Conservation (phyloP, 2,329 filamentous ascomycete genomes). For the Orbilia oligospora region DNA sequence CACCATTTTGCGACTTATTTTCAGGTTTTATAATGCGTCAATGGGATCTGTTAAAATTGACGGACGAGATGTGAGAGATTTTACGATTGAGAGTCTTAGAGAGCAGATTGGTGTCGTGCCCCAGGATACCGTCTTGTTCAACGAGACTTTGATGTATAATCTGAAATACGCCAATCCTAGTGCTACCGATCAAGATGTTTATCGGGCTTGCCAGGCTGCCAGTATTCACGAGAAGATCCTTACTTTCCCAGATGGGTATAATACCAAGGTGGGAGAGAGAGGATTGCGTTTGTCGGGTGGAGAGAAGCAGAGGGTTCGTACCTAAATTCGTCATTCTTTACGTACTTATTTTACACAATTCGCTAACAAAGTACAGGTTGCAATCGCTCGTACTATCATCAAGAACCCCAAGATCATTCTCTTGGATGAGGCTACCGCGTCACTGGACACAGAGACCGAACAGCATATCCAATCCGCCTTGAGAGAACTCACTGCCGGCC, state of each 20-base stretch:
- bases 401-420: conserved; percentile 94
- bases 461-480: conserved; percentile 92
- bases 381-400: conserved; percentile 91
- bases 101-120: conserved; percentile 94
- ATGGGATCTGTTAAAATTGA: conserved; percentile 87
- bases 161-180: conserved; percentile 87
- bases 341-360: neutral
- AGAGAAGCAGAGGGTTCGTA: conserved; percentile 82
- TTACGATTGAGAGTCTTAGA: conserved; percentile 94
- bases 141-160: conserved; percentile 95
- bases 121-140: conserved; percentile 95
- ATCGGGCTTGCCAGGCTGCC: conserved; percentile 84
- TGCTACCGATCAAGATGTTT: conserved; percentile 85
- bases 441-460: conserved; percentile 91
- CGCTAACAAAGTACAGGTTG: conserved; percentile 71
- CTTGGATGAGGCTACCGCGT: conserved; percentile 92
- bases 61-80: conserved; percentile 83
- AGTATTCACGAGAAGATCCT: conserved; percentile 95
- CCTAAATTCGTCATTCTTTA: neutral
- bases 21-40: conserved; percentile 92
- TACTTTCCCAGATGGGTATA: conserved; percentile 87
- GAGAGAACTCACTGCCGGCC: conserved; percentile 82
- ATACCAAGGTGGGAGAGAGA: conserved; percentile 91
- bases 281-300: conserved; percentile 89
- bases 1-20: conserved; percentile 93